Base-by-base conservation (phyloP, 306 rosid species). In the Vigna mungo region DNA sequence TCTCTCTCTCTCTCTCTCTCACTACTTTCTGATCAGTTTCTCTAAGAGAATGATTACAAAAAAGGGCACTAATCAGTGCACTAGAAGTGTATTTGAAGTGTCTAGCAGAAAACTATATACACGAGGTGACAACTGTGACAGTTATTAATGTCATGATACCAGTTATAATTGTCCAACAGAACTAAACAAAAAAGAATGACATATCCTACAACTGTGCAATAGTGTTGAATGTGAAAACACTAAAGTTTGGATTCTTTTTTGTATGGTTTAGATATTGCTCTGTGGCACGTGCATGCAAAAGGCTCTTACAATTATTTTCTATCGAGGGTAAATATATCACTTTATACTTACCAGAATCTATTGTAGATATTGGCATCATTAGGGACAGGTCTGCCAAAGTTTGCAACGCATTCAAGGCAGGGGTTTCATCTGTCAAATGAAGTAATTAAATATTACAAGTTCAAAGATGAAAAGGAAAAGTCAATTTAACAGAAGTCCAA, bases 311-410 rank as follows among this genome's bases (percentile, higher is more conserved):
- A 23, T 60, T 46, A 51, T 27, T 34, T 55, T 21, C 39, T 20
- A 36, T 36, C 6, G 8, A 36, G 9, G 41, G 2, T 56, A 47
- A 80, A 36, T 65, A 32, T 36, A 72, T 36, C 64, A 79, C 17
- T 49, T 72, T 41, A 52, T 43, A 72, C 88, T 83, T 76, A 92
- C 98, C 98, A 68, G 93, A 84, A 84, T 90, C 88, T 86, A 71
- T 71, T 16, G 88, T 61, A 70, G 93, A 85, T 20, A 54, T 58
- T 12, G 96, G 98, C 86, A 89, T 89, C 96, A 87, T 85, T 68
- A 88, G 79, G 72, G 97, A 92, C 64, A 92, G 80, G 85, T 92
- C 92, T 64, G 97, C 98, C 89, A 95, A 82, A 62, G 91, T 86
- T 63, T 88, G 93, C 85, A 95, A 77, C 67, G 97, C 97, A 92